Evolutionary conservation across 495 filamentous ascomycete species (phyloP).

Genomic region (Umbilicaria muhlenbergii): DNA sequence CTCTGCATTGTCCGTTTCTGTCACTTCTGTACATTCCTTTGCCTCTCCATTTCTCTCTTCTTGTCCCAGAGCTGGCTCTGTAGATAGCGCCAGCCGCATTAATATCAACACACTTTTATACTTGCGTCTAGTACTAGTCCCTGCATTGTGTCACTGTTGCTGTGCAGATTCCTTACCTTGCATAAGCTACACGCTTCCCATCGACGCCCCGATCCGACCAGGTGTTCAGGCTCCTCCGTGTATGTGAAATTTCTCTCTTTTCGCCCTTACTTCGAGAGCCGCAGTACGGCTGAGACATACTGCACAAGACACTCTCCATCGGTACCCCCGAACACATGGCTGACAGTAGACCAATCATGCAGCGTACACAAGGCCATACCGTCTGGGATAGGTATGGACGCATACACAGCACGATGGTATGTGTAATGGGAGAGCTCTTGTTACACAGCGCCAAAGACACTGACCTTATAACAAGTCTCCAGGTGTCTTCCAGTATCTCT

Average conservation of each 20-base stretch:
- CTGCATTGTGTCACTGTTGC: background rate
- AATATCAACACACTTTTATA: no score
- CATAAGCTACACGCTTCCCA: background rate
- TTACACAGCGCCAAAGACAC: background rate
- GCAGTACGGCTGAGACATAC: no score
- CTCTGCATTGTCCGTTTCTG: background rate
- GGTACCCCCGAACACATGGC: conserved; percentile 2
- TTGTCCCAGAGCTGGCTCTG: conserved; percentile 3
- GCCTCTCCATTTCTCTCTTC: background rate
- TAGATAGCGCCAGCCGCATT: background rate
- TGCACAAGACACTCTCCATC: no score
- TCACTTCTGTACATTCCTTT: background rate
- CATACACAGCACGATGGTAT: conserved; percentile 6
- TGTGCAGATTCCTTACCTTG: background rate
- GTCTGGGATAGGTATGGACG: conserved; percentile 3
- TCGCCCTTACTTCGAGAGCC: no score
- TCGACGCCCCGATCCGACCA: background rate
- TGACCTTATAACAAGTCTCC: background rate
- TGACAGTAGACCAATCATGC: background rate
- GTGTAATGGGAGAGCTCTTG: background rate
- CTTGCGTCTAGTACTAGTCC: background rate
- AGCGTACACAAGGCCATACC: no score
- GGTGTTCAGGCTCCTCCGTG: background rate
- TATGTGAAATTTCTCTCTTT: no score
- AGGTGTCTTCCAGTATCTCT: conserved; percentile 4